Percentiles rank a stretch among this genome's conserved stretches.
These are phyloP conservation scores for Parietichytrium sp. DNA, from an alignment of 108 stramenopile species.

Conservation along the genomic window DNA sequence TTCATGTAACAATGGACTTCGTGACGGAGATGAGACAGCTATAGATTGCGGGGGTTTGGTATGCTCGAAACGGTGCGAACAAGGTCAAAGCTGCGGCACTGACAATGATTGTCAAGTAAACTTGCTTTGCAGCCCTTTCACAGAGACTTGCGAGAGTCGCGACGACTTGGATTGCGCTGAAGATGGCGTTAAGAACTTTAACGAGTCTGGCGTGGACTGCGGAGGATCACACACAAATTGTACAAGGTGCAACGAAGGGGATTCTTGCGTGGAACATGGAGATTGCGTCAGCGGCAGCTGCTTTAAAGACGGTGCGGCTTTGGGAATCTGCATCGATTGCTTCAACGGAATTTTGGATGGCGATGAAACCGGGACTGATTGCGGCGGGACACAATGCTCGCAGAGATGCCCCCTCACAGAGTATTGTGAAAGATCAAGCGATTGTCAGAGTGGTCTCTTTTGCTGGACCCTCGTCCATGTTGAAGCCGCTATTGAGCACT, in stretches of 20 bases:
- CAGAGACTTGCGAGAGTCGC: background rate
- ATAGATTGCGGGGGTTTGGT: background rate
- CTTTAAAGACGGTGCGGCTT: background rate
- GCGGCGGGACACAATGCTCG: background rate
- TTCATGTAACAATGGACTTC: background rate
- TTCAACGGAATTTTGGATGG: background rate
- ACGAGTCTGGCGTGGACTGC: slow-evolving; percentile 7
- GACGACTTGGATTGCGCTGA: background rate
- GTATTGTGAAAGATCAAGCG: background rate
- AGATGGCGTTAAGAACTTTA: background rate
- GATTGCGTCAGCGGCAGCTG: slow-evolving; percentile 14
- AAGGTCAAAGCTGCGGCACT: background rate
- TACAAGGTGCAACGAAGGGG: background rate
- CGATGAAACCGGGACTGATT: background rate
- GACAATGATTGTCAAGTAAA: background rate
- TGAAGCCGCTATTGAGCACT: background rate
- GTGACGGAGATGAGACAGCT: slow-evolving; percentile 33
- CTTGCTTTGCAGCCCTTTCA: background rate
- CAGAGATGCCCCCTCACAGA: background rate
- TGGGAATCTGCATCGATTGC: background rate
- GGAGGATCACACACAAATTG: background rate
- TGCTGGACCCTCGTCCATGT: background rate
- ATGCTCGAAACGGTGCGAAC: background rate
- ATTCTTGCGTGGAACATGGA: background rate
- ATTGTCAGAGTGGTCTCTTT: background rate